Evolutionary conservation across 306 rosid species (phyloP).

Genomic region (Acacia confusa): DNA sequence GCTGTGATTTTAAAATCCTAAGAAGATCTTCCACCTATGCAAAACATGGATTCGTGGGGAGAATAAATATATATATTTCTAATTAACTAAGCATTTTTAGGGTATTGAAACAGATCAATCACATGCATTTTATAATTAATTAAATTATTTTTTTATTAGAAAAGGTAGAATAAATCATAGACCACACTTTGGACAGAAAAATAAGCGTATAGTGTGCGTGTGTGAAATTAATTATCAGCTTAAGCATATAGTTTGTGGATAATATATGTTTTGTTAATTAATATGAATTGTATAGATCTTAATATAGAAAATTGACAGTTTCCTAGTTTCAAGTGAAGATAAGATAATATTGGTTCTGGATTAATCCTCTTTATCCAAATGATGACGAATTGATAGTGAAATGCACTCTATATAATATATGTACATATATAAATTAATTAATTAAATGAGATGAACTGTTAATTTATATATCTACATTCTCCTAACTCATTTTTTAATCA

Average conservation of each 20-base stretch:
- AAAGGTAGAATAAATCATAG: neutral
- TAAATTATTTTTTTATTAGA: neutral
- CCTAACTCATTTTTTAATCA: neutral
- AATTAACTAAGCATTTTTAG: slow-evolving; percentile 25
- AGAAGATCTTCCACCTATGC: slow-evolving; percentile 56
- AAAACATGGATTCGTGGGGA: slow-evolving; percentile 46
- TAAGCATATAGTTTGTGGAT: slow-evolving; percentile 10
- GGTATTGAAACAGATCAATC: slow-evolving; percentile 33
- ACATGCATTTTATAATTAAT: slow-evolving; percentile 21
- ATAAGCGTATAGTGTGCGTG: neutral
- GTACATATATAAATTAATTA: neutral
- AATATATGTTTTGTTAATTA: neutral
- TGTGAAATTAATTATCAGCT: neutral
- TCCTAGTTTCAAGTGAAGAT: slow-evolving; percentile 8
- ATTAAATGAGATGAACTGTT: neutral
- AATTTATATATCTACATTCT: neutral
- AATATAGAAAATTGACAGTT: slow-evolving; percentile 9
- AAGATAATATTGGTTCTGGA: neutral
- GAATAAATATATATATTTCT: slow-evolving; percentile 25
- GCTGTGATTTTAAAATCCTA: slow-evolving; percentile 28
- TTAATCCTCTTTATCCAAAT: slow-evolving; percentile 14
- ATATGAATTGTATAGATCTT: neutral
- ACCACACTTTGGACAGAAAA: slow-evolving; percentile 30
- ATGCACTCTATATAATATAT: neutral
- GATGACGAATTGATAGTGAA: slow-evolving; percentile 18